Evolutionary conservation across 2,329 filamentous ascomycete genomes (phyloP).

Genomic region (Penicillium sp.): DNA sequence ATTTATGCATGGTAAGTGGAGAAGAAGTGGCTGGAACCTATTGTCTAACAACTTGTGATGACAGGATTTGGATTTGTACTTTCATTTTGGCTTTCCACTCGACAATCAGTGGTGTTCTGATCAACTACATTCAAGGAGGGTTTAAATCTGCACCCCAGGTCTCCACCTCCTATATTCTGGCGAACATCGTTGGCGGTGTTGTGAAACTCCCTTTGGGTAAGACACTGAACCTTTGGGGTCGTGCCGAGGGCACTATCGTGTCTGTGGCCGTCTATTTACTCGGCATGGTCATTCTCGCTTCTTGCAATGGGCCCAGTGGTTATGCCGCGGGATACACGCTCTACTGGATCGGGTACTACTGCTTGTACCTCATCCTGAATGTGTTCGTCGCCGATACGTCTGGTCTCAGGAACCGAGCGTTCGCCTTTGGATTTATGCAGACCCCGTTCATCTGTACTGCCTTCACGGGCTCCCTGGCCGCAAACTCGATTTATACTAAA

Average conservation of each 20-base stretch:
- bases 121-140: slow-evolving; percentile 53
- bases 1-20: slow-evolving; percentile 38
- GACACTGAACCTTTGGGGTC: slow-evolving; percentile 63
- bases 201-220: slow-evolving; percentile 65
- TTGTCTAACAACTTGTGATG: slow-evolving; percentile 2
- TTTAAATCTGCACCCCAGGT: slow-evolving; percentile 54
- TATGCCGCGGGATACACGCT: slow-evolving; percentile 66
- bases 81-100: slow-evolving; percentile 49
- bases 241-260: slow-evolving; percentile 59
- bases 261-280: slow-evolving; percentile 51
- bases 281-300: slow-evolving; percentile 62
- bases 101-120: slow-evolving; percentile 44
- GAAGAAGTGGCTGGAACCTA: not conserved
- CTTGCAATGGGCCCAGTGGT: slow-evolving; percentile 60
- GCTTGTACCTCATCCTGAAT: slow-evolving; percentile 56
- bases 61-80: slow-evolving; percentile 49
- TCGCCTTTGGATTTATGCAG: slow-evolving; percentile 60
- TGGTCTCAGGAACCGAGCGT: slow-evolving; percentile 59
- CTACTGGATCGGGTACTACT: slow-evolving; percentile 60
- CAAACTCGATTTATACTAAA: slow-evolving; percentile 50
- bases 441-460: slow-evolving; percentile 65
- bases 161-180: slow-evolving; percentile 56
- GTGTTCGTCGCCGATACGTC: slow-evolving; percentile 67
- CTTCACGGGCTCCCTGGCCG: slow-evolving; percentile 56
- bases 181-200: slow-evolving; percentile 58